Evolutionary conservation across 768 basidiomycete genomes (phyloP).

Genomic region (Pulveroboletus sp.): DNA sequence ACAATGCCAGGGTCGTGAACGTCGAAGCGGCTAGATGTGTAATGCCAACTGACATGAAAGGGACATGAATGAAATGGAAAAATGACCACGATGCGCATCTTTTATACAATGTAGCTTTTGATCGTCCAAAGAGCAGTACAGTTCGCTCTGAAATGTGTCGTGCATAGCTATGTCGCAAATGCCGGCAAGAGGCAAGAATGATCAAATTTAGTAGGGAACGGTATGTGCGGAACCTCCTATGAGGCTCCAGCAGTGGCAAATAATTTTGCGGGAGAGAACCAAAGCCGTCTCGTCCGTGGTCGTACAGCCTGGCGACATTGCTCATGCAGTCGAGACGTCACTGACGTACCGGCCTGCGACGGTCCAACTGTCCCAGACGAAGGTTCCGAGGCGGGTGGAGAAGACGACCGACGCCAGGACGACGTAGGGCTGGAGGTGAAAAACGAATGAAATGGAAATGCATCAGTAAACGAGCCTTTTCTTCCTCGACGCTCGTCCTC

Average conservation of each 20-base stretch:
- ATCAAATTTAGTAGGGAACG: conserved; percentile 7
- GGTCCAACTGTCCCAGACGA: conserved; percentile 28
- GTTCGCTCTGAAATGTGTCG: neutral
- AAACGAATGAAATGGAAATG: conserved; percentile 44
- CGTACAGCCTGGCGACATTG: conserved; percentile 32
- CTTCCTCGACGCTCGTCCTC: conserved; percentile 27
- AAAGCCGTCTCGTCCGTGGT: conserved; percentile 42
- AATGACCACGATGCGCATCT: conserved; percentile 9
- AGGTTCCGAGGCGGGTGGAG: conserved; percentile 38
- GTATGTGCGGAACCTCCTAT: conserved; percentile 15
- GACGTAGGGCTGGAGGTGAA: conserved; percentile 30
- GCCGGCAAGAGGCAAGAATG: neutral
- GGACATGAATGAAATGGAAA: conserved; percentile 8
- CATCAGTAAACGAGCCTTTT: conserved; percentile 33
- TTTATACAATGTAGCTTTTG: conserved; percentile 21
- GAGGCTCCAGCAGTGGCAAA: conserved; percentile 41
- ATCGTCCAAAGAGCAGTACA: conserved; percentile 15
- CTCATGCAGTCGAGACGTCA: conserved; percentile 26
- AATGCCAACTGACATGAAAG: conserved; percentile 11
- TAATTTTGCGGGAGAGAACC: conserved; percentile 53
- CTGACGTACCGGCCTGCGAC: conserved; percentile 10
- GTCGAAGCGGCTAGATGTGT: conserved; percentile 29
- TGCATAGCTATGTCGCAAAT: neutral
- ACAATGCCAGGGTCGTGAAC: conserved; percentile 13
- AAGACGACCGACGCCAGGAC: conserved; percentile 34